Base-by-base conservation (phyloP, 1,284 basidiomycete species). In the Chondrostereum purpureum region DNA sequence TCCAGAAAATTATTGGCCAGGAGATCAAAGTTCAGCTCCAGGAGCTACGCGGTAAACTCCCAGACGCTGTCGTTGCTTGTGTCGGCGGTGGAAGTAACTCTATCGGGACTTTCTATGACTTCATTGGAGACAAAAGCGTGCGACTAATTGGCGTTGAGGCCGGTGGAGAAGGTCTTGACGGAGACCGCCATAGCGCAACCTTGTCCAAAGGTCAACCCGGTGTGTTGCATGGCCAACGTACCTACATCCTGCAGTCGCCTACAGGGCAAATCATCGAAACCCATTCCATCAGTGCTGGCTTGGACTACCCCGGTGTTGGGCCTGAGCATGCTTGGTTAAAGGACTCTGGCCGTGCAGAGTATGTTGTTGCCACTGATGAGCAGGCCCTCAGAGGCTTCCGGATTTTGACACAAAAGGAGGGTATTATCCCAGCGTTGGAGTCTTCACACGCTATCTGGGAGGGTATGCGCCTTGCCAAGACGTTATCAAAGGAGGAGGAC, bases 251-350 rank as follows among this genome's bases (percentile, higher is more conserved):
- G 13, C 96, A 99, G 65, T 86, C 87, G 20, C 61, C 75, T 38
- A 78, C 78, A 22, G 96, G 96, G 23, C 96, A 99, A 69, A 94
- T 99, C 60, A 83, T 87, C 54, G 93, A 97, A 64, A 98, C 96
- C 14, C 93, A 98, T 67, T 97, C 93, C 14, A 89, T 99, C 65
- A 93, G 89, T 56, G 95, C 96, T 42, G 96, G 95, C 31, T 72
- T 96, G 39, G 88, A 92, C 64, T 92, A 92, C 62, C 89, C 88
- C 23, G 86, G 91, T 57, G 96, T 99, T 43, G 96, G 96, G 12
- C 96, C 96, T 5, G 95, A 99, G 66, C 95, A 98, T 63, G 87
- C 94, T 40, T 96, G 87, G 85, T 72, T 99, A 61, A 98, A 98
- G 67, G 91, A 96, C 60, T 85, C 83, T 2, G 90, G 91, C 13